Percentiles rank a stretch among this genome's conserved stretches.
Conservation (phyloP, 805 yeast species). For the Zygosaccharomyces bisporus region DNA sequence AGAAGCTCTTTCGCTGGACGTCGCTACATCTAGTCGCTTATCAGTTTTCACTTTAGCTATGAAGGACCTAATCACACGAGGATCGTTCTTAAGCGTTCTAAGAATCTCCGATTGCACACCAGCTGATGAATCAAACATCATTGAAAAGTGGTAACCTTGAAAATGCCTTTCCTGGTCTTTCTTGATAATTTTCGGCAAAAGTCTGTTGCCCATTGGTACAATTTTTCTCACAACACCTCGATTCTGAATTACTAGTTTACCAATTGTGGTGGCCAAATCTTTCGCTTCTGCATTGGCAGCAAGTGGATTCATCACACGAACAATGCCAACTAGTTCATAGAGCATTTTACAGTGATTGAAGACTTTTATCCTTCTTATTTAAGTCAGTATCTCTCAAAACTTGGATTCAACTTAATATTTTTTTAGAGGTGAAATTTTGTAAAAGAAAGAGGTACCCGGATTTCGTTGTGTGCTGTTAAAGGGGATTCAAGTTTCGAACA, state of each 20-base stretch:
- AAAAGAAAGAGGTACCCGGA: background rate
- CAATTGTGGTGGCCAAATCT: constrained; percentile 63
- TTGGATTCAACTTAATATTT: background rate
- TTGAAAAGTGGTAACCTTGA: constrained; percentile 82
- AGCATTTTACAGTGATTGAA: constrained; percentile 50
- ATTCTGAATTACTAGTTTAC: constrained; percentile 75
- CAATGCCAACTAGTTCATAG: constrained; percentile 85
- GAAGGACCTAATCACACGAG: constrained; percentile 80
- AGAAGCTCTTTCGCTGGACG: constrained; percentile 49
- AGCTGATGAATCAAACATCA: constrained; percentile 83
- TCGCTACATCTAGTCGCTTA: constrained; percentile 50
- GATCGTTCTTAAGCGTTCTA: constrained; percentile 79
- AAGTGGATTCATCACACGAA: constrained; percentile 66
- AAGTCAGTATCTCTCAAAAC: background rate
- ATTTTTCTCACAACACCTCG: constrained; percentile 92
- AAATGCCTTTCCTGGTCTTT: constrained; percentile 87
- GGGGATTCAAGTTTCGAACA: background rate
- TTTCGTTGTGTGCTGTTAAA: background rate
- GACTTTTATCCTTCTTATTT: too few species aligned
- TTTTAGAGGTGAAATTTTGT: background rate
- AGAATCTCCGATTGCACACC: constrained; percentile 82
- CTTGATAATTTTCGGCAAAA: constrained; percentile 74
- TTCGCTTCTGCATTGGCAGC: constrained; percentile 57
- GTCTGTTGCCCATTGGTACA: constrained; percentile 71
- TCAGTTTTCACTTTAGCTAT: constrained; percentile 60